phyloP scores from a whole-genome alignment of 352 stramenopile genomes.

The Phytophthora tentaculata region DNA sequence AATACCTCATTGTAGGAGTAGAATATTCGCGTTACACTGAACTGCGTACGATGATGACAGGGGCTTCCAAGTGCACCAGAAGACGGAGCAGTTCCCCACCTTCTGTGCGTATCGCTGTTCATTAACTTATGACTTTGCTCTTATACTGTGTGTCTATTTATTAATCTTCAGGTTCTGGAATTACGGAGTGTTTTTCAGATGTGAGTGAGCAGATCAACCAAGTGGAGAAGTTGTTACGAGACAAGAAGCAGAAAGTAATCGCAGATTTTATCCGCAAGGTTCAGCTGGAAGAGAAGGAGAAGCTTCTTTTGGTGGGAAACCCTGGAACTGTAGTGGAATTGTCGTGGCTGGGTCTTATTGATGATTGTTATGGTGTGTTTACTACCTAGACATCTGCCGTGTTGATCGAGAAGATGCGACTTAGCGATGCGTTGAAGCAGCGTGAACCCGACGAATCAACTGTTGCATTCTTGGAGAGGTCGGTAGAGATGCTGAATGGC shows the following conservation, averaged over 20 bases:
- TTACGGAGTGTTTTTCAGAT: conserved; percentile 67
- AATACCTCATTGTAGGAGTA: not conserved
- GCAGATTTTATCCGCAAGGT: conserved; percentile 75
- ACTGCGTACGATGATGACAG: conserved; percentile 32
- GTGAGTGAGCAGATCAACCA: conserved; percentile 77
- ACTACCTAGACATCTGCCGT: conserved; percentile 68
- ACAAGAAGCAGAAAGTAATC: conserved; percentile 46
- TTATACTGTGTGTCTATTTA: too few relatives aligned
- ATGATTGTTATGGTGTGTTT: conserved; percentile 1
- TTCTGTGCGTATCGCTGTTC: conserved; percentile 56
- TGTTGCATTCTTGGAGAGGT: conserved; percentile 67
- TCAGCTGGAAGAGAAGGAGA: conserved; percentile 84
- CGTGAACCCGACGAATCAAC: conserved; percentile 54
- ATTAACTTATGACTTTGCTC: too few relatives aligned
- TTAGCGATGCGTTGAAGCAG: conserved; percentile 44
- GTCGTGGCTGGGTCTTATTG: not conserved
- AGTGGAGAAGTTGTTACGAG: conserved; percentile 57
- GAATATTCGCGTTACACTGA: not conserved
- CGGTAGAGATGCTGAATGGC: conserved; percentile 51
- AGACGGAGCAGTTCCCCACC: conserved; percentile 58
- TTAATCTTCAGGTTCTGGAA: conserved; percentile 44
- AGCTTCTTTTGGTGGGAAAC: conserved; percentile 66
- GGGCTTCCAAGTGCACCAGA: conserved; percentile 72
- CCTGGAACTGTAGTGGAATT: not conserved
- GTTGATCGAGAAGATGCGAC: conserved; percentile 83